phyloP scores from a whole-genome alignment of 768 basidiomycete species.

The Rhizopogon vinicolor region DNA sequence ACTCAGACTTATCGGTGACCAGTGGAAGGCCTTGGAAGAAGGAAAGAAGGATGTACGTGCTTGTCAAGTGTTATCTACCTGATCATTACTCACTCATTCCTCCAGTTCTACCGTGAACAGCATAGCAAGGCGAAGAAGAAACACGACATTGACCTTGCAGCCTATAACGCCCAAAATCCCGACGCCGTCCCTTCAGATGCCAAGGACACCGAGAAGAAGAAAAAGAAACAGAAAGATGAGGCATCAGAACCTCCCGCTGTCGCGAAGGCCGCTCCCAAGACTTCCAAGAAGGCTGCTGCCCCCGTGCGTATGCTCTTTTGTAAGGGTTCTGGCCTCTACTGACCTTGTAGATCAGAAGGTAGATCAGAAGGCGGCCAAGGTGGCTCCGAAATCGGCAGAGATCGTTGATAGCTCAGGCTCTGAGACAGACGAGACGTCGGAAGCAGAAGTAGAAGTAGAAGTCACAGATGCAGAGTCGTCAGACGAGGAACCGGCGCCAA shows the following conservation, averaged over 20 bases:
- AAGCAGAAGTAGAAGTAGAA: not conserved
- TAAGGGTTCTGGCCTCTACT: constrained; percentile 5
- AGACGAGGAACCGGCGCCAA: constrained; percentile 20
- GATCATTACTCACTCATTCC: not conserved
- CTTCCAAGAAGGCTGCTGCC: constrained; percentile 14
- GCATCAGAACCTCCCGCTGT: constrained; percentile 21
- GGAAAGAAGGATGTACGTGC: constrained; percentile 70
- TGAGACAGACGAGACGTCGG: constrained; percentile 19
- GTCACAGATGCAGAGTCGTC: constrained; percentile 9
- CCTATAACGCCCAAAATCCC: constrained; percentile 54
- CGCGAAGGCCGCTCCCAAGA: constrained; percentile 14
- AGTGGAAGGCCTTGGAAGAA: constrained; percentile 66
- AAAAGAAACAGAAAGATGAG: constrained; percentile 17
- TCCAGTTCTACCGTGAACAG: constrained; percentile 29
- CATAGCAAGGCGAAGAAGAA: constrained; percentile 57
- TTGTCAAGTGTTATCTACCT: not conserved
- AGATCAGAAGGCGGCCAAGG: constrained; percentile 20
- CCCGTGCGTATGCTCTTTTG: constrained; percentile 14
- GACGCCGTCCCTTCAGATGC: constrained; percentile 45
- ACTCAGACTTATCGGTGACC: constrained; percentile 61
- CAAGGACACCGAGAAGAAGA: constrained; percentile 31
- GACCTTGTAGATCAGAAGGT: constrained; percentile 18
- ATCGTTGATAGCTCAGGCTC: constrained; percentile 24
- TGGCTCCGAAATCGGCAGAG: constrained; percentile 18
- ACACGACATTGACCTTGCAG: constrained; percentile 60